Conservation (phyloP, 2,329 filamentous ascomycete species). For the Aspergillus texensis region DNA sequence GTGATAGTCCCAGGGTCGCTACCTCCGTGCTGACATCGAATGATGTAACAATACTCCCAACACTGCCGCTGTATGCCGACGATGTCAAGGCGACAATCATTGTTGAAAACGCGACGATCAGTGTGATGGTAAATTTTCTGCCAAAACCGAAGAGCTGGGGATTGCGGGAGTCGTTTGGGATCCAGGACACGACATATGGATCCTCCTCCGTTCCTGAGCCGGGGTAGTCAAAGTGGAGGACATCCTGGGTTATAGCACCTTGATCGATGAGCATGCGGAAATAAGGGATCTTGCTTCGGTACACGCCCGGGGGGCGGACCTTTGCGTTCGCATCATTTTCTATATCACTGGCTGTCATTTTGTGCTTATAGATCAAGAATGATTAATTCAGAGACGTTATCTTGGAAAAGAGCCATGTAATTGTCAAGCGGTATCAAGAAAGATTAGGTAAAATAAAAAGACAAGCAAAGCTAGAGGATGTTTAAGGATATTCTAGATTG, state of each 20-base stretch:
- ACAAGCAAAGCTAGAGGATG: not conserved
- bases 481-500: not conserved
- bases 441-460: not conserved
- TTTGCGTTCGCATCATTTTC: not conserved
- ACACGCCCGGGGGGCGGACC: not conserved
- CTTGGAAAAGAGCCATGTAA: not conserved
- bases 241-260: constrained; percentile 16
- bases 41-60: constrained; percentile 41
- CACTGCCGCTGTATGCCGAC: constrained; percentile 43
- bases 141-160: constrained; percentile 42
- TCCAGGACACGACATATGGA: constrained; percentile 51
- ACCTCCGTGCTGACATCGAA: constrained; percentile 44
- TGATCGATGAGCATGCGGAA: constrained; percentile 10
- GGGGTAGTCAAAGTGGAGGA: constrained; percentile 43
- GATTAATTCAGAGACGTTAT: not conserved
- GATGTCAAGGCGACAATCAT: constrained; percentile 49
- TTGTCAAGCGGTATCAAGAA: not conserved
- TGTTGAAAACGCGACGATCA: constrained; percentile 46
- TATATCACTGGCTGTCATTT: not conserved
- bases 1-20: constrained; percentile 38
- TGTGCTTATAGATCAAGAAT: not conserved
- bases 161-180: constrained; percentile 51
- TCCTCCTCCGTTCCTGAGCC: constrained; percentile 49
- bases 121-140: constrained; percentile 46
- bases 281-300: constrained; percentile 3